These are phyloP conservation scores for Osmozyma mogii DNA, from an alignment of 805 yeast genomes.

Conservation along the genomic window DNA sequence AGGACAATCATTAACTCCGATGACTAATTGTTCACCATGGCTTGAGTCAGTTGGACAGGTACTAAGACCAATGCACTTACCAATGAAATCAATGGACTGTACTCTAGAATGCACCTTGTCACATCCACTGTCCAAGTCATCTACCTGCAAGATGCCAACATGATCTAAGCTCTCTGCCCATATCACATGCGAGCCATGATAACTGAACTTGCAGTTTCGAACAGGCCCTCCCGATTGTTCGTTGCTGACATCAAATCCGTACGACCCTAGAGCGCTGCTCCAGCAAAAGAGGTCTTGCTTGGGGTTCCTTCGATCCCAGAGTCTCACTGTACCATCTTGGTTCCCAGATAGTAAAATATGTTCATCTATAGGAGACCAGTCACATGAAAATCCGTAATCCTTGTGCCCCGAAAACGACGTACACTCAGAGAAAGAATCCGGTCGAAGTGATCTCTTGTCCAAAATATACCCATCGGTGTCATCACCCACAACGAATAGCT, in stretches of 20 bases:
- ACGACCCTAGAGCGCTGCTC: conserved; percentile 27
- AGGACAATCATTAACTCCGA: conserved; percentile 49
- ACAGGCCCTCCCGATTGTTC: conserved; percentile 38
- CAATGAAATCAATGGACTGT: conserved; percentile 48
- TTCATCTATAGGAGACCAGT: conserved; percentile 42
- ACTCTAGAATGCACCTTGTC: conserved; percentile 13
- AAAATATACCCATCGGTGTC: conserved; percentile 32
- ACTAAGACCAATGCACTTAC: conserved; percentile 50
- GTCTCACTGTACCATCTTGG: conserved; percentile 50
- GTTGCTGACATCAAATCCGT: conserved; percentile 9
- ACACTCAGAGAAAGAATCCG: conserved; percentile 6
- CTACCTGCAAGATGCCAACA: conserved; percentile 40
- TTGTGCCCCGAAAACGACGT: conserved; percentile 34
- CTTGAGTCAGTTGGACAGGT: conserved; percentile 35
- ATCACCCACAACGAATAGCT: conserved; percentile 47
- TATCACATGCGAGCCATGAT: conserved; percentile 36
- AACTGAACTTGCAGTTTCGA: conserved; percentile 44
- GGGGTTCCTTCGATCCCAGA: conserved; percentile 43
- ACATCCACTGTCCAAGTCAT: conserved; percentile 15
- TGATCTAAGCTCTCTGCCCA: conserved; percentile 58
- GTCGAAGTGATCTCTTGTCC: conserved; percentile 29
- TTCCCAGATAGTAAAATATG: conserved; percentile 45
- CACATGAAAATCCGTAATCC: conserved; percentile 54
- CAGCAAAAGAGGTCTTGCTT: conserved; percentile 21
- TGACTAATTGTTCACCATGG: conserved; percentile 39